Conservation (phyloP, 2,329 filamentous ascomycete species). For the Pyrenochaeta sp. region DNA sequence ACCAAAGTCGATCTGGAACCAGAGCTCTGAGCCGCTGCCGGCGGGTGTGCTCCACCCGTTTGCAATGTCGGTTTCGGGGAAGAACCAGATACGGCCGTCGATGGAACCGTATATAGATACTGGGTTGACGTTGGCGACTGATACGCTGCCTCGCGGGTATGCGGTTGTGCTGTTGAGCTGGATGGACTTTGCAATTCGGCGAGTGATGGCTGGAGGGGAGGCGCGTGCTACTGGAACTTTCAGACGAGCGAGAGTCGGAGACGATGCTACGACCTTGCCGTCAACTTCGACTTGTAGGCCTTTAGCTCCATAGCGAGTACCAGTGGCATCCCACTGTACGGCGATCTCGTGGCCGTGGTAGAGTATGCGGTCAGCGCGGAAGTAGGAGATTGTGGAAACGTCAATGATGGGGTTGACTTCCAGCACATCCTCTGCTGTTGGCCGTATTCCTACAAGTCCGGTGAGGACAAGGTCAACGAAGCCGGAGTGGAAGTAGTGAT, state of each 20-base stretch:
- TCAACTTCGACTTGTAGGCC: constrained; percentile 50
- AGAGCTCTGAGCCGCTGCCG: constrained; percentile 40
- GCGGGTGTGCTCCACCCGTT: constrained; percentile 51
- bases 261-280: constrained; percentile 42
- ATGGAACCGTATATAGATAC: constrained; percentile 48
- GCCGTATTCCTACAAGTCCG: constrained; percentile 54
- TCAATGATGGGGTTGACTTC: constrained; percentile 53
- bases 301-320: constrained; percentile 40
- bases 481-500: constrained; percentile 58
- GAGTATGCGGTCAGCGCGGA: constrained; percentile 52
- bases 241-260: constrained; percentile 35
- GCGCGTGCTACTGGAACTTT: constrained; percentile 27
- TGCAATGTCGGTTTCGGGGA: constrained; percentile 43
- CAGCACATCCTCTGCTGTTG: constrained; percentile 49
- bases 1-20: constrained; percentile 52
- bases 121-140: constrained; percentile 29
- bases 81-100: constrained; percentile 54
- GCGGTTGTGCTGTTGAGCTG: constrained; percentile 41
- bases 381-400: constrained; percentile 46
- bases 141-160: constrained; percentile 46
- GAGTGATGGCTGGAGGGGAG: constrained; percentile 35
- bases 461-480: constrained; percentile 54
- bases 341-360: constrained; percentile 55
- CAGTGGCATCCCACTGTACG: constrained; percentile 53
- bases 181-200: constrained; percentile 48